Conservation (phyloP, 139 green algal species). For the Pleodorina starrii region DNA sequence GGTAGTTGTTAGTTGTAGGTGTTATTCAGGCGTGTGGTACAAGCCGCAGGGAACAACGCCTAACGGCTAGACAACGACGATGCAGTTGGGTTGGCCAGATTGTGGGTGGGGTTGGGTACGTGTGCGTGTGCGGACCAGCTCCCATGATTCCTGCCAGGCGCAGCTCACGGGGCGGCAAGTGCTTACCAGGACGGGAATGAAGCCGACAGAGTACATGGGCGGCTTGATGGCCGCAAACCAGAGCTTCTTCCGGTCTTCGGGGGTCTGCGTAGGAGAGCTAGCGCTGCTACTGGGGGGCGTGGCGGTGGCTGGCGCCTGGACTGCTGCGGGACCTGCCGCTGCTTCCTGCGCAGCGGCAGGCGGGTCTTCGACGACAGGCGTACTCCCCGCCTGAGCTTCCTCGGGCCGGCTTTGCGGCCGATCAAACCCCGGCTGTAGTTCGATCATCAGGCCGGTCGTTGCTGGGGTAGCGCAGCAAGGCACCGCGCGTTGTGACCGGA, state of each 20-base stretch:
- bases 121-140: no score
- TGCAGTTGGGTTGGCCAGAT: no score
- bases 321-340: background rate
- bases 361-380: background rate
- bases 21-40: no score
- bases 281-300: background rate
- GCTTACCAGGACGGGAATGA: slow-evolving; percentile 89
- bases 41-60: no score
- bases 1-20: no score
- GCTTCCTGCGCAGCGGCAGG: background rate
- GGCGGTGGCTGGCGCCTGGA: background rate
- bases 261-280: no score
- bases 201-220: slow-evolving; percentile 94
- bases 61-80: no score
- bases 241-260: slow-evolving; percentile 59
- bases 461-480: background rate
- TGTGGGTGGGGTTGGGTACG: no score
- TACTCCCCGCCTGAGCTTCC: background rate
- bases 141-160: no score
- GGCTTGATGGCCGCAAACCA: slow-evolving; percentile 92
- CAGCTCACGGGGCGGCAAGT: no score
- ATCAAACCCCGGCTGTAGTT: background rate
- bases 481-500: background rate
- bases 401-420: no score
- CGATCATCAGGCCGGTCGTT: background rate